These are phyloP conservation scores for Acacia confusa DNA, from an alignment of 306 rosid species.

Conservation along the genomic window DNA sequence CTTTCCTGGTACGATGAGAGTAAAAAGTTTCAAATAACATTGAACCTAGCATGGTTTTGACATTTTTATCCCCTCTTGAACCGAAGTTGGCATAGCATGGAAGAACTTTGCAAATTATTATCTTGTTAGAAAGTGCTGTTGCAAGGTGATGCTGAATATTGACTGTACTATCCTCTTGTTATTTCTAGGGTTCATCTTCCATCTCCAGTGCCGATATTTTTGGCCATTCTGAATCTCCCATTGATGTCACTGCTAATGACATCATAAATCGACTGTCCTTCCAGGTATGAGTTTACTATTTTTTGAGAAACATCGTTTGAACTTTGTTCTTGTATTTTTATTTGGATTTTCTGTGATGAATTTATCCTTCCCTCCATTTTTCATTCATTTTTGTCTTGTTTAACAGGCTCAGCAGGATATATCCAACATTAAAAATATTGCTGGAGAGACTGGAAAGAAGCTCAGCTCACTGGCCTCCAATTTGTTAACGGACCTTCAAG, in stretches of 20 bases:
- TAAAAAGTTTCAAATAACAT: not conserved
- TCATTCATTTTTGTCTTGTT: not conserved
- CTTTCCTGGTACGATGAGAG: not conserved
- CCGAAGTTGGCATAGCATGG: not conserved
- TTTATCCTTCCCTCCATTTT: not conserved
- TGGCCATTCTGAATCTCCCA: conserved; percentile 45
- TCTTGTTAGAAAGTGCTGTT: not conserved
- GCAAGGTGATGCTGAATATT: not conserved
- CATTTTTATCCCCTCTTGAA: not conserved
- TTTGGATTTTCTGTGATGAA: not conserved
- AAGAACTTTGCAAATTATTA: not conserved
- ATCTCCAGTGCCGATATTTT: conserved; percentile 95
- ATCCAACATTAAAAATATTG: conserved; percentile 82
- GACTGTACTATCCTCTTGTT: conserved; percentile 18
- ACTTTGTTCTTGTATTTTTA: not conserved
- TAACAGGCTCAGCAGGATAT: conserved; percentile 92
- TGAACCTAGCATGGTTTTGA: not conserved
- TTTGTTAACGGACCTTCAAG: conserved; percentile 90
- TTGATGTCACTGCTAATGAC: conserved; percentile 71
- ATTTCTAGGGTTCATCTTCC: conserved; percentile 67
- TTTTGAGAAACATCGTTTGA: not conserved
- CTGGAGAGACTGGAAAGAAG: conserved; percentile 98
- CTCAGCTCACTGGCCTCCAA: conserved; percentile 82
- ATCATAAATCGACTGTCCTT: conserved; percentile 78
- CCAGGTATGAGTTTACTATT: conserved; percentile 54